These are phyloP conservation scores for Psilocybe sp. DNA, from an alignment of 768 basidiomycete genomes.

Conservation along the genomic window DNA sequence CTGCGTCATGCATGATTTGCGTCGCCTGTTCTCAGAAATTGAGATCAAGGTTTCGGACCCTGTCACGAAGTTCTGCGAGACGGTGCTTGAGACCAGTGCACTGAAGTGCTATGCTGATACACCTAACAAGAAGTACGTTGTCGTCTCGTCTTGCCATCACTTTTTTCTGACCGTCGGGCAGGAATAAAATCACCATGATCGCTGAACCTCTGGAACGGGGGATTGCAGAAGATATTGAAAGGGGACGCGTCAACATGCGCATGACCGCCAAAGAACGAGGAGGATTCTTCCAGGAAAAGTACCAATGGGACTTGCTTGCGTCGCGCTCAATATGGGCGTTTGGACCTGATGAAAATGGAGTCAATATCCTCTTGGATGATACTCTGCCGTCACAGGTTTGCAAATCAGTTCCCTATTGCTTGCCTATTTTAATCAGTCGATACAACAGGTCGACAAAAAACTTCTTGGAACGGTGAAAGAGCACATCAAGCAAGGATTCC, in stretches of 20 bases:
- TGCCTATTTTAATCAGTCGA: background rate
- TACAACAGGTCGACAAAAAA: slow-evolving; percentile 84
- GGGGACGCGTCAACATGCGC: slow-evolving; percentile 88
- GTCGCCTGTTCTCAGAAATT: slow-evolving; percentile 91
- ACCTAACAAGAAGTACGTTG: slow-evolving; percentile 94
- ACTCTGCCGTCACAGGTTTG: slow-evolving; percentile 89
- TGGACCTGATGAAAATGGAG: slow-evolving; percentile 93
- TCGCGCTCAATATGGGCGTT: slow-evolving; percentile 99
- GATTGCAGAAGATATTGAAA: slow-evolving; percentile 94
- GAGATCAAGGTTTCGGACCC: slow-evolving; percentile 99
- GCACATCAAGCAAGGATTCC: slow-evolving; percentile 98
- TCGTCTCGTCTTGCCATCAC: background rate
- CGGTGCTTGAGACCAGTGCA: slow-evolving; percentile 95
- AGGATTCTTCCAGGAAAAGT: slow-evolving; percentile 93
- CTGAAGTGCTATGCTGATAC: slow-evolving; percentile 99
- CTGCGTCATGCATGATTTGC: slow-evolving; percentile 93
- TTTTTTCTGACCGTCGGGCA: slow-evolving; percentile 28
- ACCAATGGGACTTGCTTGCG: slow-evolving; percentile 97
- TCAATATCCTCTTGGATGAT: slow-evolving; percentile 93
- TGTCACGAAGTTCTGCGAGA: slow-evolving; percentile 97
- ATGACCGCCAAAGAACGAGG: slow-evolving; percentile 96
- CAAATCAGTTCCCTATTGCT: too few species aligned
- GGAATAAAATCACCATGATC: slow-evolving; percentile 99
- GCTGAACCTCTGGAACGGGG: slow-evolving; percentile 96
- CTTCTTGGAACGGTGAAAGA: slow-evolving; percentile 86